These are phyloP conservation scores for Przewalskia tangutica DNA, from an alignment of 257 asterid genomes.

Conservation along the genomic window DNA sequence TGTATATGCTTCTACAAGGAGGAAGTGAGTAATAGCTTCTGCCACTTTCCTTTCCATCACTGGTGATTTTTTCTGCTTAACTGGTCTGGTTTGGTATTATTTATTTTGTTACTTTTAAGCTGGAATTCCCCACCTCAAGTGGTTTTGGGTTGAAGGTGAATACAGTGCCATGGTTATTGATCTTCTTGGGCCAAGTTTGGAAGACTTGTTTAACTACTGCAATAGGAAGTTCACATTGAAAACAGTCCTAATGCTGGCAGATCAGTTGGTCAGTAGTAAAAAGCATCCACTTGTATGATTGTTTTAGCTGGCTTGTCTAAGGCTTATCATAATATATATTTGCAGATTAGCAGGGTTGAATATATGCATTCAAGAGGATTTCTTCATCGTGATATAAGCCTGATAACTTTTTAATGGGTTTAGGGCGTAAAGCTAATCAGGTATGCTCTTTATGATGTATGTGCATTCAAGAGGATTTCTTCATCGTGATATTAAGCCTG, in stretches of 20 bases:
- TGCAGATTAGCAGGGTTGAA: conserved; percentile 68
- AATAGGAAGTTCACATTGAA: conserved; percentile 67
- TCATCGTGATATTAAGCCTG: conserved; percentile 91
- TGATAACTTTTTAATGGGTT: conserved; percentile 80
- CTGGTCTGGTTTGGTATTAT: conserved; percentile 5
- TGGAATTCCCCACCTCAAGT: conserved; percentile 71
- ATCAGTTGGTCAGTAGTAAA: conserved; percentile 59
- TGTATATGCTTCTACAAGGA: conserved; percentile 86
- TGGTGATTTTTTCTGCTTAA: background rate
- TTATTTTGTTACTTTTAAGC: conserved; percentile 32
- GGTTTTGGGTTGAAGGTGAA: conserved; percentile 85
- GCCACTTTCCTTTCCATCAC: background rate
- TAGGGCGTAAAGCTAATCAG: conserved; percentile 90
- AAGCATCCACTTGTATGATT: background rate
- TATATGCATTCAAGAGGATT: conserved; percentile 90
- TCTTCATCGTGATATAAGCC: conserved; percentile 92
- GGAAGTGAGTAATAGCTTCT: conserved; percentile 52
- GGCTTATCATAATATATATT: background rate
- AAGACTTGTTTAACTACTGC: conserved; percentile 74
- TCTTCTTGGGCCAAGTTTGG: conserved; percentile 82
- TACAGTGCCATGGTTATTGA: conserved; percentile 78
- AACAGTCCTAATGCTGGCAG: conserved; percentile 90
- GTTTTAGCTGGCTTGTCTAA: conserved; percentile 5
- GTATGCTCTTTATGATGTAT: conserved; percentile 25
- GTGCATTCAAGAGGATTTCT: conserved; percentile 87